Percentiles rank a stretch among this genome's conserved stretches.
Conservation (phyloP, 2,329 filamentous ascomycete genomes). For the Cladosporium velox region DNA sequence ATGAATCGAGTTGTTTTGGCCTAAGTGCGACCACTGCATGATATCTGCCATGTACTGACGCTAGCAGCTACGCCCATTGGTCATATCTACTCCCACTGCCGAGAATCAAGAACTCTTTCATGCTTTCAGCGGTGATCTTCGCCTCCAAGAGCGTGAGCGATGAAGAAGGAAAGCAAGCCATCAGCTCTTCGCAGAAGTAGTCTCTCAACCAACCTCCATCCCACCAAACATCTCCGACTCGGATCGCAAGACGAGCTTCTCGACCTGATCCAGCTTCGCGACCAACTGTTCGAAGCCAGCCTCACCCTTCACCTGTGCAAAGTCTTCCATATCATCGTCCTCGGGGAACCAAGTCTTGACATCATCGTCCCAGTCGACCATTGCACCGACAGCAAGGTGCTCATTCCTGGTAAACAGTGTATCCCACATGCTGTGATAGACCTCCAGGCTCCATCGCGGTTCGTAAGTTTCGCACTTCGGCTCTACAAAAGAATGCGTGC, state of each 20-base stretch:
- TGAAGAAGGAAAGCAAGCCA: not conserved
- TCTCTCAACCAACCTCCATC: conserved; percentile 15
- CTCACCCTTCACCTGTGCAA: conserved; percentile 19
- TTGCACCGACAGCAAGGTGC: conserved; percentile 31
- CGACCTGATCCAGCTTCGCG: conserved; percentile 31
- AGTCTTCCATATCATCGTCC: conserved; percentile 23
- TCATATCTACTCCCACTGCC: not conserved
- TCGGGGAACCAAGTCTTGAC: conserved; percentile 36
- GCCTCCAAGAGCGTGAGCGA: not conserved
- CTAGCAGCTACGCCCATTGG: not conserved
- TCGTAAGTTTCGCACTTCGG: conserved; percentile 26
- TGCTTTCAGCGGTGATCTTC: not conserved
- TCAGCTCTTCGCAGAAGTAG: not conserved
- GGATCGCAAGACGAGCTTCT: conserved; percentile 21
- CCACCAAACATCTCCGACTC: conserved; percentile 14
- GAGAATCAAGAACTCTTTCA: not conserved
- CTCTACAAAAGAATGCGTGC: not conserved
- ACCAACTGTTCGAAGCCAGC: conserved; percentile 35
- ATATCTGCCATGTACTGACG: not conserved
- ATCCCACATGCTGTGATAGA: conserved; percentile 36
- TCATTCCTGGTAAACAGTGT: conserved; percentile 33
- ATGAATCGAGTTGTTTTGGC: not conserved
- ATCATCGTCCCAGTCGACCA: conserved; percentile 33
- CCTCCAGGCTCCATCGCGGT: conserved; percentile 34
- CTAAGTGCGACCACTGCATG: not conserved